Evolutionary conservation across 768 basidiomycete species (phyloP).

Genomic region (Boletus rubroflammeus): DNA sequence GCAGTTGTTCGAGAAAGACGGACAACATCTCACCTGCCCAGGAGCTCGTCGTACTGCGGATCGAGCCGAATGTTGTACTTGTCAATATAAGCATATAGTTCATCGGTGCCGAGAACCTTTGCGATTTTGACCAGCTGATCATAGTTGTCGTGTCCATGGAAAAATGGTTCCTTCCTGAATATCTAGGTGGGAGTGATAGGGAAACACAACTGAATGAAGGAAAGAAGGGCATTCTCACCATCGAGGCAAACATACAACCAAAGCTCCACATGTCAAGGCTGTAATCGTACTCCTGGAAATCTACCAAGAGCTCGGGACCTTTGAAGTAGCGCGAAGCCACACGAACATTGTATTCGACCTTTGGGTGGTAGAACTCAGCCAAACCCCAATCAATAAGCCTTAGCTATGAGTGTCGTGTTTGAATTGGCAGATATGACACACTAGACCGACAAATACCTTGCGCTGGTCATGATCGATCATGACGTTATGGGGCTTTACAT

Average conservation of each 20-base stretch:
- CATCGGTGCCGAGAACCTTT: constrained; percentile 96
- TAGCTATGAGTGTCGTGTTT: constrained; percentile 47
- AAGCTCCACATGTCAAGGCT: constrained; percentile 98
- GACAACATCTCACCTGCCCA: constrained; percentile 60
- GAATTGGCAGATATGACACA: constrained; percentile 7
- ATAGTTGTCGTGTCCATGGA: constrained; percentile 99
- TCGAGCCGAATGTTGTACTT: constrained; percentile 96
- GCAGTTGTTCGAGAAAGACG: constrained; percentile 7
- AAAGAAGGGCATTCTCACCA: constrained; percentile 53
- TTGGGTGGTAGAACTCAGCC: constrained; percentile 97
- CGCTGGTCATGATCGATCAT: constrained; percentile 99
- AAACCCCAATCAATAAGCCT: constrained; percentile 98
- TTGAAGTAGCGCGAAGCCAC: constrained; percentile 98
- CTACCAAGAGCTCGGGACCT: constrained; percentile 92
- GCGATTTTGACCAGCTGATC: constrained; percentile 98
- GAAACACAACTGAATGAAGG: not conserved
- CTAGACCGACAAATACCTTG: constrained; percentile 52
- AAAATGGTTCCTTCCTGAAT: constrained; percentile 98
- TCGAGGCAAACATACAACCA: constrained; percentile 98
- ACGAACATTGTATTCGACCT: constrained; percentile 96
- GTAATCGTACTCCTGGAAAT: constrained; percentile 98
- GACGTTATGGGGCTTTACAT: constrained; percentile 98
- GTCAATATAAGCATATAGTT: constrained; percentile 87
- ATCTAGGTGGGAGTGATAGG: constrained; percentile 51
- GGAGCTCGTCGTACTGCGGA: constrained; percentile 92